These are phyloP conservation scores for Tylopilus vinaceipallidus DNA, from an alignment of 768 basidiomycete genomes.

Conservation along the genomic window DNA sequence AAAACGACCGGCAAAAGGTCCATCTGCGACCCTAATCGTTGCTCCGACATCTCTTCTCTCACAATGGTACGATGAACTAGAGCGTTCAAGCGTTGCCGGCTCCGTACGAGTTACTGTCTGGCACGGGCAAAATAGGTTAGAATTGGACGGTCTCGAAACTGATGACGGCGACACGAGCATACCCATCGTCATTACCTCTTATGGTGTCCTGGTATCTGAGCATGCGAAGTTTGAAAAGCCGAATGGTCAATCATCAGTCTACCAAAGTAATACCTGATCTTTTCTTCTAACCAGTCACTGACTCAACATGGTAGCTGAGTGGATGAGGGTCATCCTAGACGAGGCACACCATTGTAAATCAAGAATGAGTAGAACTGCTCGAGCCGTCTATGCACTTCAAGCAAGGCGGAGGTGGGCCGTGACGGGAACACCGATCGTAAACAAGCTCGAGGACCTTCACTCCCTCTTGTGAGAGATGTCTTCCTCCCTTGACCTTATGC, in stretches of 20 bases:
- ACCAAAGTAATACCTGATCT: slow-evolving; percentile 54
- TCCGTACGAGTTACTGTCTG: slow-evolving; percentile 69
- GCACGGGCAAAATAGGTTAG: slow-evolving; percentile 86
- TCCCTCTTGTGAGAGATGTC: slow-evolving; percentile 68
- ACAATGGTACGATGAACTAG: slow-evolving; percentile 96
- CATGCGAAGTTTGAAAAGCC: slow-evolving; percentile 68
- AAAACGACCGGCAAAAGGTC: slow-evolving; percentile 28
- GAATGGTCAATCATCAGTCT: slow-evolving; percentile 54
- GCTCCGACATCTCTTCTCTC: slow-evolving; percentile 86
- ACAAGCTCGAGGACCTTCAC: slow-evolving; percentile 87
- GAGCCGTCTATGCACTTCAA: slow-evolving; percentile 81
- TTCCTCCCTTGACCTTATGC: slow-evolving; percentile 40
- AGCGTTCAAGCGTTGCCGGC: slow-evolving; percentile 73
- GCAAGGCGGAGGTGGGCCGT: slow-evolving; percentile 87
- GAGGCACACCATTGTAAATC: slow-evolving; percentile 97
- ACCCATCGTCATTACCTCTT: slow-evolving; percentile 87
- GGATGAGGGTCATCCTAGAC: slow-evolving; percentile 82
- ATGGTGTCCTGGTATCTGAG: slow-evolving; percentile 89
- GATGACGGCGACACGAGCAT: slow-evolving; percentile 51
- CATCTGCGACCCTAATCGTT: slow-evolving; percentile 80
- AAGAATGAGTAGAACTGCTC: slow-evolving; percentile 81
- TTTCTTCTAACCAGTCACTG: background rate
- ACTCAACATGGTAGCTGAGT: slow-evolving; percentile 52
- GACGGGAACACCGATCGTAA: slow-evolving; percentile 95
- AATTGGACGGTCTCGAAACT: slow-evolving; percentile 60